Evolutionary conservation across 2,329 filamentous ascomycete species (phyloP).

Genomic region (Colletotrichum lentis): DNA sequence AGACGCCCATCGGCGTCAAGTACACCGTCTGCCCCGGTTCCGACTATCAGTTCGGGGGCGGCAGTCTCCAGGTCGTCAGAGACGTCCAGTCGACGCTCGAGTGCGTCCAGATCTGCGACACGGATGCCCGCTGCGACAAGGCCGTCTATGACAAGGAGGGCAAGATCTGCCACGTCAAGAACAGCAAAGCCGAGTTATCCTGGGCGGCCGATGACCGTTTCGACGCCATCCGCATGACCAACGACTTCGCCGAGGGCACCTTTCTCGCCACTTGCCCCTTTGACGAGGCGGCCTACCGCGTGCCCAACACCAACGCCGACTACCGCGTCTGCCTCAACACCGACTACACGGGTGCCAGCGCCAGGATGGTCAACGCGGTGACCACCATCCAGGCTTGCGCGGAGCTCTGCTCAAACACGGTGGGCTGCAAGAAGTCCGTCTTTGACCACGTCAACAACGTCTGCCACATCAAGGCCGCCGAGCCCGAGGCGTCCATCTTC

Average conservation of each 20-base stretch:
- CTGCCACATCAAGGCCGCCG: slow-evolving; percentile 39
- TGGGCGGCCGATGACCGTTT: slow-evolving; percentile 35
- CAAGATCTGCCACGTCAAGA: slow-evolving; percentile 34
- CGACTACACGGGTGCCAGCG: slow-evolving; percentile 33
- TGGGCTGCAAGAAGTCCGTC: slow-evolving; percentile 36
- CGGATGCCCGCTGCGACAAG: slow-evolving; percentile 29
- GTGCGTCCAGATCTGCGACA: slow-evolving; percentile 34
- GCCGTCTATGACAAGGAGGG: slow-evolving; percentile 36
- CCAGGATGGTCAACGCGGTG: slow-evolving; percentile 26
- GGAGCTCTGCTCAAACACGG: slow-evolving; percentile 34
- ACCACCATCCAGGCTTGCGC: slow-evolving; percentile 35
- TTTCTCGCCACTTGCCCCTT: slow-evolving; percentile 33
- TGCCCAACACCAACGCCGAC: slow-evolving; percentile 16
- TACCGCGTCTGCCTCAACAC: slow-evolving; percentile 35
- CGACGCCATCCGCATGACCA: slow-evolving; percentile 34
- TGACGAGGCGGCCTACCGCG: slow-evolving; percentile 25
- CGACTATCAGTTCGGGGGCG: slow-evolving; percentile 33
- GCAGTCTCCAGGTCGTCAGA: slow-evolving; percentile 22
- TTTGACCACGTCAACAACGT: slow-evolving; percentile 40
- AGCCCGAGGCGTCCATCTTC: slow-evolving; percentile 31
- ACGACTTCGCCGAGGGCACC: slow-evolving; percentile 30
- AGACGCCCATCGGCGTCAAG: slow-evolving; percentile 28
- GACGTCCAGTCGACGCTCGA: slow-evolving; percentile 26
- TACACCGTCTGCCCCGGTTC: slow-evolving; percentile 37
- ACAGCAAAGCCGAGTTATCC: slow-evolving; percentile 30